phyloP scores from a whole-genome alignment of 805 yeast genomes.

The Wickerhamomyces bisporus region DNA sequence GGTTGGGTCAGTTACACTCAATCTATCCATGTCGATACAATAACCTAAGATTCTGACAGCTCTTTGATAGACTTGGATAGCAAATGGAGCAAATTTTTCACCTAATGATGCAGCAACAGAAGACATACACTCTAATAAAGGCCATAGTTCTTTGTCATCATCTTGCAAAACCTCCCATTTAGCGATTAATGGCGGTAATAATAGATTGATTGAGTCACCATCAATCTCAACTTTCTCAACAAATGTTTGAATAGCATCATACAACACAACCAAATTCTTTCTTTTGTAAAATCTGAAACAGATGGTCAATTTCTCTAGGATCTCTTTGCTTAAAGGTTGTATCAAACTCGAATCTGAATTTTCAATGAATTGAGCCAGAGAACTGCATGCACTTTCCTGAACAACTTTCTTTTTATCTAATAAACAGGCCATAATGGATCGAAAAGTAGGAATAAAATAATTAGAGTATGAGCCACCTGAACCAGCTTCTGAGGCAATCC shows the following conservation, averaged over 20 bases:
- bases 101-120: conserved; percentile 86
- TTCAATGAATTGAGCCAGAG: conserved; percentile 80
- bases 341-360: conserved; percentile 59
- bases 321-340: conserved; percentile 51
- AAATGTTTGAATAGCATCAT: conserved; percentile 88
- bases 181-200: conserved; percentile 75
- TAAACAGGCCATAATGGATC: conserved; percentile 68
- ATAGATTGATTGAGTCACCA: conserved; percentile 49
- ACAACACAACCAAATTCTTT: conserved; percentile 73
- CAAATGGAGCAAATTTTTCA: conserved; percentile 81
- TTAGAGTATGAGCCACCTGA: conserved; percentile 56
- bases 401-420: conserved; percentile 84
- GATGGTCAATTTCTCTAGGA: conserved; percentile 62
- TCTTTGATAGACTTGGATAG: conserved; percentile 78
- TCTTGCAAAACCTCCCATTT: conserved; percentile 78
- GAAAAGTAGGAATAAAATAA: conserved; percentile 72
- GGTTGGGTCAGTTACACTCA: conserved; percentile 59
- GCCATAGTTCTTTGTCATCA: conserved; percentile 84
- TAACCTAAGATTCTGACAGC: conserved; percentile 64
- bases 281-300: conserved; percentile 79
- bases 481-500: conserved; percentile 73
- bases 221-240: conserved; percentile 66
- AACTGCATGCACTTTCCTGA: conserved; percentile 91
- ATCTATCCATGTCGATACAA: conserved; percentile 62
- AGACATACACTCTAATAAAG: conserved; percentile 88